Base-by-base conservation (phyloP, 441 rosid genomes). In the Croton laevigatus region DNA sequence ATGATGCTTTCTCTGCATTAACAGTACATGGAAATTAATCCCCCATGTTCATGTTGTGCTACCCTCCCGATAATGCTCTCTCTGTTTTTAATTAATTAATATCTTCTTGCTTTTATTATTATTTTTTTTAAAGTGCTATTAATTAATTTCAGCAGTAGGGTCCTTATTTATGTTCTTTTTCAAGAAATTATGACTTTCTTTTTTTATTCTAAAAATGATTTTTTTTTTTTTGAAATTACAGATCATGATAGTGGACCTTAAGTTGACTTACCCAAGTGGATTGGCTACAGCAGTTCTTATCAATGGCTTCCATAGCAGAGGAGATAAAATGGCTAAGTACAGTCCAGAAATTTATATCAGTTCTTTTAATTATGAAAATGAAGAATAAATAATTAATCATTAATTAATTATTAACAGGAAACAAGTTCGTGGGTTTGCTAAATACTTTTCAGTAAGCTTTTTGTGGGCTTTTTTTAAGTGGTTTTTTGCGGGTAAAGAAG, bases 401-500 rank as follows among this genome's bases (percentile, higher is more conserved):
- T 46, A 4, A 40, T 40, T 40, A 16, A 9, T 49, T 11, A 49
- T 64, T 76, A 27, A 78, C 92, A 95, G 99, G 86, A 87, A 95
- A 81, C 99, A 93, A 81, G 96, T 93, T 75, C 82, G 78, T 5
- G 96, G 97, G 73, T 95, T 95, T 81, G 27, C 77, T 69, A 88
- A 85, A 42, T 87, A 80, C 73, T 92, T 95, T 72, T 88, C 92
- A 0, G n/a, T 87, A 23, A 90, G 98, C 75, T 93, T 95, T 84
- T 37, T 89, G 53, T 95, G 99, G 99, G 99, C 91, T 5, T 86
- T 89, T 77, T 95, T 95, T 71, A 92, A 92, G 74, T 95, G 99
- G 99, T 93, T 95, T 73, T 95, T 81, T 75, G 52, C 88, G 14
- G 99, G 95, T 42, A 79, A 76, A 68, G 81, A 80, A 32, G 64